phyloP scores from a whole-genome alignment of 2,329 filamentous ascomycete genomes.

The Exophiala dermatitidis region DNA sequence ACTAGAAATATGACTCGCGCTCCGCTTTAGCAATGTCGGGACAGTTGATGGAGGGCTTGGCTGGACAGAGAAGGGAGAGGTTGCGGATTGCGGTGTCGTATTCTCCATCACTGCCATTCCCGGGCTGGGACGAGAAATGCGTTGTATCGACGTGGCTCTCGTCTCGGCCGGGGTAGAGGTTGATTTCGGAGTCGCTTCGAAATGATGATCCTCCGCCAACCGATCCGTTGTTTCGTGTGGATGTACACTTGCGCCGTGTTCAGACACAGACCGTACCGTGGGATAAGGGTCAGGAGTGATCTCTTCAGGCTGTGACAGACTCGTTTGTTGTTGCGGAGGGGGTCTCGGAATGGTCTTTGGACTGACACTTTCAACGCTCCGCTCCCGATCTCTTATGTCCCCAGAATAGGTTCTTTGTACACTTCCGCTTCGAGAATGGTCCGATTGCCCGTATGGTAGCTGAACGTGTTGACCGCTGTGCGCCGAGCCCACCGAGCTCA shows the following conservation, averaged over 20 bases:
- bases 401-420: slow-evolving; percentile 22
- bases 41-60: slow-evolving; percentile 10
- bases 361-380: slow-evolving; percentile 27
- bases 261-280: slow-evolving; percentile 4
- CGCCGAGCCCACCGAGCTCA: slow-evolving; percentile 22
- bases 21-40: slow-evolving; percentile 22
- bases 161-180: slow-evolving; percentile 13
- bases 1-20: slow-evolving; percentile 23
- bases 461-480: slow-evolving; percentile 22
- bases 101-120: slow-evolving; percentile 4
- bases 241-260: slow-evolving; percentile 1
- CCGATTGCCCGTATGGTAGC: slow-evolving; percentile 3
- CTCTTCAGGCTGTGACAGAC: slow-evolving; percentile 11
- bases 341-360: slow-evolving; percentile 28
- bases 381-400: slow-evolving; percentile 23
- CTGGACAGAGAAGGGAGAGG: slow-evolving; percentile 15
- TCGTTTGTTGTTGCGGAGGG: slow-evolving; percentile 18
- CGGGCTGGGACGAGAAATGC: slow-evolving; percentile 15
- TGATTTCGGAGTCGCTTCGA: slow-evolving; percentile 16
- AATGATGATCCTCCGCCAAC: slow-evolving; percentile 7
- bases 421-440: slow-evolving; percentile 21
- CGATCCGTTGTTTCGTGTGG: slow-evolving; percentile 15
- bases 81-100: slow-evolving; percentile 17
- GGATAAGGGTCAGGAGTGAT: slow-evolving; percentile 6
- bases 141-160: slow-evolving; percentile 12